Conservation (phyloP, 2,329 filamentous ascomycete genomes). For the Calonectria pseudoreteaudii region DNA sequence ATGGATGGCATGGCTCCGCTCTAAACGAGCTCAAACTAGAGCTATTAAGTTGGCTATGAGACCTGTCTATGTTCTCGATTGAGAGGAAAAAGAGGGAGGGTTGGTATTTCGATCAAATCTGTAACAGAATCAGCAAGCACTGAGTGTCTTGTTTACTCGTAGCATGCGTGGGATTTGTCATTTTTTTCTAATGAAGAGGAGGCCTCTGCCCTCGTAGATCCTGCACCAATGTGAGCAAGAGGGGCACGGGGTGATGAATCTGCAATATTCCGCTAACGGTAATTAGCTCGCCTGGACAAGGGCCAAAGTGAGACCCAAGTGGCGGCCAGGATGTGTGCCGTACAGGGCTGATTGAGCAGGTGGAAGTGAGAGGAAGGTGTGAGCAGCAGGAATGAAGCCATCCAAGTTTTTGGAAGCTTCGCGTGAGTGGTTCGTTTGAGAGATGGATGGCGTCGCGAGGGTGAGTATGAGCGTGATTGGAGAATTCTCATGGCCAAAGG, state of each 20-base stretch:
- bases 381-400: conserved; percentile 4
- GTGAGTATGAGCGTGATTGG: conserved; percentile 3
- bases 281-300: conserved; percentile 22
- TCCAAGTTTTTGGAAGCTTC: neutral
- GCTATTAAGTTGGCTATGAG: neutral
- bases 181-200: neutral
- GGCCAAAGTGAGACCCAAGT: conserved; percentile 18
- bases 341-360: conserved; percentile 5
- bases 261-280: conserved; percentile 19
- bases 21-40: neutral
- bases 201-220: neutral
- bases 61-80: neutral
- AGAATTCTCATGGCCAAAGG: neutral
- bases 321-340: conserved; percentile 3
- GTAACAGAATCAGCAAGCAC: neutral
- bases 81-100: neutral
- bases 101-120: neutral
- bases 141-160: neutral
- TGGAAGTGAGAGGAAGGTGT: neutral
- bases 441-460: conserved; percentile 9
- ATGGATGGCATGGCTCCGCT: conserved; percentile 2
- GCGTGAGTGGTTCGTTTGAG: neutral
- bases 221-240: conserved; percentile 14
- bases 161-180: conserved; percentile 5
- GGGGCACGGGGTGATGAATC: conserved; percentile 17